Evolutionary conservation across 805 yeast genomes (phyloP), one percentile per base, ranked within the genome.

Genomic region (Ogataea polymorpha): DNA sequence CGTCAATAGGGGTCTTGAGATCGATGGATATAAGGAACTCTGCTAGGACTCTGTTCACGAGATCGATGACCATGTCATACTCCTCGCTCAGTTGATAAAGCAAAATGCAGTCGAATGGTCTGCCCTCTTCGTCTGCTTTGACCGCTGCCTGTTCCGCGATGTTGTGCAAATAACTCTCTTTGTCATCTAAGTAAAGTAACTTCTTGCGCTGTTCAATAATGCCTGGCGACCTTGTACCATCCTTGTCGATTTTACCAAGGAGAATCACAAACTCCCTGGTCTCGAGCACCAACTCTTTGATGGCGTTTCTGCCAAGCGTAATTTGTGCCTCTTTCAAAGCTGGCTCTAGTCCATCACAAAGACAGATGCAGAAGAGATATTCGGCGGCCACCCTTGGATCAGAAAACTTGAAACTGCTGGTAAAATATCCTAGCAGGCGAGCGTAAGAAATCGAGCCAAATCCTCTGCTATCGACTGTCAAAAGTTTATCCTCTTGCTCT

Each of bases 311-410:
- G 46, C 86, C 79, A 32, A 82, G 66, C 30, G 72, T 66, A 2
- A 72, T 62, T 47, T 81, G 83, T 23, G 70, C 66, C 17, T 66
- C 56, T 17, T 60, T 62, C 20, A 48, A 27, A 6, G 39, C 32
- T 17, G 47, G 42, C 4, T 34, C 34, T 13, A 62, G 42, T 21
- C 62, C 69, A n/a, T 70, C 67, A 48, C 70, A 65, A 51, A 88
- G 54, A 35, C 86, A 81, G 20, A 89, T 80, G 51, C 86, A 67
- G 18, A 85, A 72, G 38, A 91, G 65, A 57, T 93, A 93, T 59
- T 91, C 96, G n/a, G 86, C 85, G 0, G 97, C 97, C 42, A 84
- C 86, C 54, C 82, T 77, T 17, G 98, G 95, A 64, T 89, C 95
- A 28, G 91, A 77, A 44, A 78, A 77, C 54, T 89, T 82, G 70